A percentile compares a stretch with the other conserved stretches of the same genome.
Evolutionary conservation across 768 basidiomycete species (phyloP).

Genomic region (Pleurotus platypus): DNA sequence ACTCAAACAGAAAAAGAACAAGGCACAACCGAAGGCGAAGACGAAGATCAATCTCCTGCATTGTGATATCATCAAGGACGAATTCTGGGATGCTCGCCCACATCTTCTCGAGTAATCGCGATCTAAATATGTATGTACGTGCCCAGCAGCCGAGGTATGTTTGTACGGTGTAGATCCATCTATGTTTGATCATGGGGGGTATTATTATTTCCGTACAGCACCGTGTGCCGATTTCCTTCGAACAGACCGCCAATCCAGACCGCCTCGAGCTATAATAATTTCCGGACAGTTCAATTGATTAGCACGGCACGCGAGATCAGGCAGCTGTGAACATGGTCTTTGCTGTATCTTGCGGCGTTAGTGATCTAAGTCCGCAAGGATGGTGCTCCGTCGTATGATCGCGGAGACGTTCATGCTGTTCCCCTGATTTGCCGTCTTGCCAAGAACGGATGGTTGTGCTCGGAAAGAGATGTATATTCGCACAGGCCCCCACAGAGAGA

Average conservation of each 20-base stretch:
- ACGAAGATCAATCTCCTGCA: slow-evolving; percentile 61
- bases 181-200: too few relatives aligned
- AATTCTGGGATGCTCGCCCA: slow-evolving; percentile 71
- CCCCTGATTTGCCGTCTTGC: background rate
- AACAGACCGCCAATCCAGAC: too few relatives aligned
- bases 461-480: too few relatives aligned
- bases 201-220: too few relatives aligned
- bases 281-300: too few relatives aligned
- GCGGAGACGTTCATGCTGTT: background rate
- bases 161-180: too few relatives aligned
- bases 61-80: slow-evolving; percentile 79
- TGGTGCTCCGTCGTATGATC: background rate
- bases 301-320: too few relatives aligned
- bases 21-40: slow-evolving; percentile 22
- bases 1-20: slow-evolving; percentile 17
- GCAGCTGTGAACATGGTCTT: too few relatives aligned
- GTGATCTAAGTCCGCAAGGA: background rate
- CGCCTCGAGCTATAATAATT: too few relatives aligned
- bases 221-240: too few relatives aligned
- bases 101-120: slow-evolving; percentile 43
- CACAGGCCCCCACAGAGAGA: too few relatives aligned
- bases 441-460: background rate
- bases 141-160: too few relatives aligned
- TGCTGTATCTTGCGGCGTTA: slow-evolving; percentile 2
- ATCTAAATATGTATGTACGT: slow-evolving; percentile 8